A percentile compares a stretch with the other conserved stretches of the same genome.
Conservation (phyloP, 2,329 filamentous ascomycete genomes). For the Colletotrichum sp. region DNA sequence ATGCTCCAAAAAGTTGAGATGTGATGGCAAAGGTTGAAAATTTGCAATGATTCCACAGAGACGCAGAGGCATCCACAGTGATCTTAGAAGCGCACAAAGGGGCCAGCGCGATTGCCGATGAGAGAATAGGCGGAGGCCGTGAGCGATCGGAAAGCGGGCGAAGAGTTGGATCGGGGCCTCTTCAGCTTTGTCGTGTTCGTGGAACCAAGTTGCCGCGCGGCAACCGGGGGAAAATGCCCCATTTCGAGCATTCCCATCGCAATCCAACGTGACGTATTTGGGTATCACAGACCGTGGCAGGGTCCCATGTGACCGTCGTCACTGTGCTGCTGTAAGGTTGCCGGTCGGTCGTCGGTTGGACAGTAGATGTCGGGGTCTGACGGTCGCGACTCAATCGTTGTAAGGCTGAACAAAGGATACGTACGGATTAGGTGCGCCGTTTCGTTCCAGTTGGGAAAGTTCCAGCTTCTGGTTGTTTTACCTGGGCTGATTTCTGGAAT, state of each 20-base stretch:
- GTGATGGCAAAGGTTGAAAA: slow-evolving; percentile 3
- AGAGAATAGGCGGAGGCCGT: neutral
- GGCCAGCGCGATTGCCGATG: slow-evolving; percentile 3
- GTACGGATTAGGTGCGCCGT: neutral
- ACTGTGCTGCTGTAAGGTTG: neutral
- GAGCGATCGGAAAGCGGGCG: neutral
- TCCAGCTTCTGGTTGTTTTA: neutral
- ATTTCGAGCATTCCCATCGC: neutral
- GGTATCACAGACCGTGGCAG: neutral
- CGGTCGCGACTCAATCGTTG: neutral
- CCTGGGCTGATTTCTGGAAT: neutral
- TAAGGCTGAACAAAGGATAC: neutral
- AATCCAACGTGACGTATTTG: neutral
- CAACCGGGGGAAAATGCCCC: neutral
- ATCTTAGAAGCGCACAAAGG: neutral
- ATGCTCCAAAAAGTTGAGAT: slow-evolving; percentile 11
- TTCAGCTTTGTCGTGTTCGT: neutral
- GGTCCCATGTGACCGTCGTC: neutral
- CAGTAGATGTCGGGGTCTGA: neutral
- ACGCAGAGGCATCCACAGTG: neutral
- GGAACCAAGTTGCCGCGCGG: neutral
- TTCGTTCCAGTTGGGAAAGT: neutral
- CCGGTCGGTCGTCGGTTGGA: neutral
- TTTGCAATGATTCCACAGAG: neutral
- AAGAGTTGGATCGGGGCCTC: neutral